Conservation (phyloP, 2,329 filamentous ascomycete species). For the Fonsecaea pedrosoi region DNA sequence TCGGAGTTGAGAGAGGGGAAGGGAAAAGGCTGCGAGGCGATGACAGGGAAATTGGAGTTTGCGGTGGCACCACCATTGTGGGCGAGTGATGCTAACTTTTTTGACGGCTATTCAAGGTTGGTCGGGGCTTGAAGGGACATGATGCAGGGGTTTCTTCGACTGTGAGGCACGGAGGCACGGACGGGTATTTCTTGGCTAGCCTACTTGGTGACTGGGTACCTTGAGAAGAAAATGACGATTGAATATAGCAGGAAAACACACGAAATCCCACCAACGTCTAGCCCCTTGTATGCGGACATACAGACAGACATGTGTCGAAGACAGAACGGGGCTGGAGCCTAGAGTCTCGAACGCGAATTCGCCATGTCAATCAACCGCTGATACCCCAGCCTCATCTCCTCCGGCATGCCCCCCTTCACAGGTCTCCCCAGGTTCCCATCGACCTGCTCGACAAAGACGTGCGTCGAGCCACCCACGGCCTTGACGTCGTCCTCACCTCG, state of each 20-base stretch:
- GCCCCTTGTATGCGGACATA: no score
- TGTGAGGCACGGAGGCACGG: background rate
- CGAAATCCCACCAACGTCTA: no score
- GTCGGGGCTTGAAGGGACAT: background rate
- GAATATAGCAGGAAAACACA: no score
- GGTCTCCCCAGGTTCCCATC: slow-evolving; percentile 60
- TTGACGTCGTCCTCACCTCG: slow-evolving; percentile 74
- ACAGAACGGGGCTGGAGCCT: background rate
- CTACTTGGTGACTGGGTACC: no score
- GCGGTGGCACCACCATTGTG: no score
- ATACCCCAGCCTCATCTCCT: slow-evolving; percentile 27
- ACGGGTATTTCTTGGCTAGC: background rate
- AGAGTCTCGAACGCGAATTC: background rate
- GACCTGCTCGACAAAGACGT: slow-evolving; percentile 83
- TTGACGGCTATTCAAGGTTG: background rate
- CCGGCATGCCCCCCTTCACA: slow-evolving; percentile 67
- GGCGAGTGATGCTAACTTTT: background rate
- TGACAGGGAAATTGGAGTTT: background rate
- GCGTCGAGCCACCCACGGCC: slow-evolving; percentile 83
- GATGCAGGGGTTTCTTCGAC: background rate
- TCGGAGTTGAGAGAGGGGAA: background rate
- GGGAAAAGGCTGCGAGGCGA: background rate
- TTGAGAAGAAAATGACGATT: no score
- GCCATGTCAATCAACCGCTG: slow-evolving; percentile 18
- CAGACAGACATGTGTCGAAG: no score